Base-by-base conservation (phyloP, 805 yeast species). In the Komagataella pastoris region DNA sequence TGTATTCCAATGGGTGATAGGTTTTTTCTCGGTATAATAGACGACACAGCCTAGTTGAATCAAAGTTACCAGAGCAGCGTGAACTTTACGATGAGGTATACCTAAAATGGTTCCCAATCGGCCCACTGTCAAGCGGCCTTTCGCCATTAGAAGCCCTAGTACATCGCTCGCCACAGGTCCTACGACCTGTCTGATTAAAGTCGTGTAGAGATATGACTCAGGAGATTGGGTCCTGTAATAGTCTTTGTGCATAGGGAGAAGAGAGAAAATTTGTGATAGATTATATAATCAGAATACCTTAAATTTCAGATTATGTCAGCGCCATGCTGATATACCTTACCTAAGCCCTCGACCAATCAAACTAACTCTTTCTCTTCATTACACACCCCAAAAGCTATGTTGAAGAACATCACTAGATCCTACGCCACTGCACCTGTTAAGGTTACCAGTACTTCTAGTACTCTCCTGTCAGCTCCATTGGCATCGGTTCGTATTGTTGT, bases 401-500 rank as follows among this genome's bases (percentile, higher is more conserved):
- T 65, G 49, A 61, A 68, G 21, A 62, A 58, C 57, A 57, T 61
- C 49, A 55, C 60, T 46, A n/a, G 52, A 8, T 65, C 70, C 63
- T 57, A 64, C 30, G 65, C 65, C 54, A 62, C 75, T 49, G 62
- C 73, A 19, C 61, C 72, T 51, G 49, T 45, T 30, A 48, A 48
- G 49, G 65, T 74, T 52, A 61, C 71, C 50, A 72, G 77, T 54
- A 70, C 83, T 50, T 70, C 81, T 49, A 62, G 65, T 51, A 68
- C 75, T 40, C 65, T 83, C 52, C 69, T 80, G 49, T 81, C 86
- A 52, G 48, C 53, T 21, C 75, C 80, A 59, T 79, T 88, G 55
- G 83, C 96, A 56, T 74, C 84, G 51, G 72, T 93, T 53, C 76
- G 90, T 51, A 88, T 91, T 54, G 82, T 85, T 56, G 83, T 91